Percentiles rank a stretch among this genome's conserved stretches.
Conservation (phyloP, 768 basidiomycete species). For the Boletus edulis region DNA sequence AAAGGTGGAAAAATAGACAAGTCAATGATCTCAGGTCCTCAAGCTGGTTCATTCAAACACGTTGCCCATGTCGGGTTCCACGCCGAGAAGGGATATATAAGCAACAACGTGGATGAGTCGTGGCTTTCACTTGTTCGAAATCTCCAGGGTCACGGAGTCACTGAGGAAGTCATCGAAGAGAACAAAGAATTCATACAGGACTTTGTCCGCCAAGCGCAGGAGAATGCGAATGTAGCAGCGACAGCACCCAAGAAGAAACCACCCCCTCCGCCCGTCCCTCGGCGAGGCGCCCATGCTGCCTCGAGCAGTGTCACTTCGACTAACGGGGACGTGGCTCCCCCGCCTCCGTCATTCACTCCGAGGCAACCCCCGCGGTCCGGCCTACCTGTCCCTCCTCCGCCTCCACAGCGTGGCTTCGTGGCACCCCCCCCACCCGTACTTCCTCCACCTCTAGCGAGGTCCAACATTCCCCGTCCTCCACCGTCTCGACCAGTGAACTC, state of each 20-base stretch:
- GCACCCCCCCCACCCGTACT: slow-evolving; percentile 24
- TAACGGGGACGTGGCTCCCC: slow-evolving; percentile 21
- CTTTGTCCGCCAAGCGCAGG: slow-evolving; percentile 57
- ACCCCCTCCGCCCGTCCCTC: slow-evolving; percentile 37
- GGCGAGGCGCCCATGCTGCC: slow-evolving; percentile 25
- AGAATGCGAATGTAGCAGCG: slow-evolving; percentile 32
- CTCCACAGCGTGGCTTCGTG: slow-evolving; percentile 29
- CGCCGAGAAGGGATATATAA: slow-evolving; percentile 80
- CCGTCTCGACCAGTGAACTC: slow-evolving; percentile 34
- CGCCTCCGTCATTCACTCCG: slow-evolving; percentile 34
- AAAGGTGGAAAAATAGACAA: slow-evolving; percentile 87
- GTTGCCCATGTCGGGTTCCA: slow-evolving; percentile 97
- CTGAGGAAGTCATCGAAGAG: slow-evolving; percentile 62
- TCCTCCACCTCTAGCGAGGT: slow-evolving; percentile 33
- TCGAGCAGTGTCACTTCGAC: slow-evolving; percentile 27
- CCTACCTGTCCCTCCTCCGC: slow-evolving; percentile 12
- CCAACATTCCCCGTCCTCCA: slow-evolving; percentile 30
- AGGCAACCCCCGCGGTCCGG: slow-evolving; percentile 28
- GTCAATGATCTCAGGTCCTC: slow-evolving; percentile 85
- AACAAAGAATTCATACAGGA: slow-evolving; percentile 90
- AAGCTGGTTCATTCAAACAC: slow-evolving; percentile 77
- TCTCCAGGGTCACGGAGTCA: slow-evolving; percentile 64
- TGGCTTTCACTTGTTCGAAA: slow-evolving; percentile 75
- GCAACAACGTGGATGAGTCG: slow-evolving; percentile 83
- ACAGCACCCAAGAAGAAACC: slow-evolving; percentile 35